These are phyloP conservation scores for Aspergillus cavernicola DNA, from an alignment of 495 filamentous ascomycete species.

Conservation along the genomic window DNA sequence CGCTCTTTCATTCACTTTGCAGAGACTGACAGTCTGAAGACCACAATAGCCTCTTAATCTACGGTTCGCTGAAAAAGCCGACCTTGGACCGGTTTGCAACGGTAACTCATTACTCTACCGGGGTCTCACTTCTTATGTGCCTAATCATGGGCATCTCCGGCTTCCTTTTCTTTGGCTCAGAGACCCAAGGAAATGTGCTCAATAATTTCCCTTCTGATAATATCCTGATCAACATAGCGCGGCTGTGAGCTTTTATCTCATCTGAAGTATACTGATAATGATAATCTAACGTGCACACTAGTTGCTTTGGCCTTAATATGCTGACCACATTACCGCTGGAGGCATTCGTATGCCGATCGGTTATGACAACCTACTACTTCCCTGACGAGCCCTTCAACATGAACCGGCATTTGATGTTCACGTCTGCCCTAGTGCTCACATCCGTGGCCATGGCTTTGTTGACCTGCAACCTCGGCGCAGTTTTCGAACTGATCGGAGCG, in stretches of 20 bases:
- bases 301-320: conserved; percentile 96
- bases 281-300: conserved; percentile 21
- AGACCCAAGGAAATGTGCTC: conserved; percentile 89
- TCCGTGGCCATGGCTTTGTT: conserved; percentile 75
- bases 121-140: conserved; percentile 83
- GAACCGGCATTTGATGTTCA: conserved; percentile 81
- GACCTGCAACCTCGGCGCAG: conserved; percentile 88
- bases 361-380: conserved; percentile 93
- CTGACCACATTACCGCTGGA: conserved; percentile 93
- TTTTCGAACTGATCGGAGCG: conserved; percentile 94
- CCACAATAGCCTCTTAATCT: conserved; percentile 95
- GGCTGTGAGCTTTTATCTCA: conserved; percentile 52
- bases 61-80: conserved; percentile 89
- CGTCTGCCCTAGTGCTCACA: conserved; percentile 69
- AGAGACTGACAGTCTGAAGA: conserved; percentile 44
- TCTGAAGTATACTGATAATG: not conserved
- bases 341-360: conserved; percentile 94
- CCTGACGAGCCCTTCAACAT: conserved; percentile 74
- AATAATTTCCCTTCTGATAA: conserved; percentile 95
- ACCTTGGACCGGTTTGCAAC: conserved; percentile 89
- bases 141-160: conserved; percentile 83
- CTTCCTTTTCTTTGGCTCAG: conserved; percentile 88
- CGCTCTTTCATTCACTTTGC: not conserved
- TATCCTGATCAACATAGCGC: conserved; percentile 86
- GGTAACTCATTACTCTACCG: conserved; percentile 90